Percentiles rank a stretch among this genome's conserved stretches.
These are phyloP conservation scores for Canavalia ensiformis DNA, from an alignment of 306 rosid genomes.

Conservation along the genomic window DNA sequence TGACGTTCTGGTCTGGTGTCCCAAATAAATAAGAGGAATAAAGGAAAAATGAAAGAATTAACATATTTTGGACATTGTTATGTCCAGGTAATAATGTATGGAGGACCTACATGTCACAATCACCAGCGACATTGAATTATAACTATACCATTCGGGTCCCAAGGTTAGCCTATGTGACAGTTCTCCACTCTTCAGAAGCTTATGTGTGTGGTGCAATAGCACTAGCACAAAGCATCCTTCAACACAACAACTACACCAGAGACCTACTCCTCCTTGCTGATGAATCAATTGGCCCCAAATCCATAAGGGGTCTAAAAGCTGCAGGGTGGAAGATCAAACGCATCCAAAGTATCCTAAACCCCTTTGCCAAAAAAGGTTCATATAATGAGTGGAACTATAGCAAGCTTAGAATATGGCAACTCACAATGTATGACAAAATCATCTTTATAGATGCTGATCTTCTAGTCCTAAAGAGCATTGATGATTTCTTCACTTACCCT, in stretches of 20 bases:
- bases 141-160: not conserved
- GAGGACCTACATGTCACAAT: conserved; percentile 41
- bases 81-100: conserved; percentile 56
- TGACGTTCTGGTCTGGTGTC: not conserved
- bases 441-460: conserved; percentile 76
- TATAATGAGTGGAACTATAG: conserved; percentile 87
- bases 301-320: conserved; percentile 53
- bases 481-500: conserved; percentile 56
- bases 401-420: conserved; percentile 75
- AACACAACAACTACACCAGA: conserved; percentile 48
- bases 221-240: conserved; percentile 71
- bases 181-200: conserved; percentile 80
- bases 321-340: conserved; percentile 70
- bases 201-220: conserved; percentile 84
- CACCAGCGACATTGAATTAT: not conserved
- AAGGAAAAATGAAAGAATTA: not conserved
- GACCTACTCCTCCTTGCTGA: conserved; percentile 78
- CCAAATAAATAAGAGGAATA: not conserved
- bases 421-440: conserved; percentile 59
- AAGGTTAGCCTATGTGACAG: conserved; percentile 67
- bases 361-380: conserved; percentile 58
- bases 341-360: conserved; percentile 63
- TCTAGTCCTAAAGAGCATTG: conserved; percentile 57
- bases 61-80: not conserved
- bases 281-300: conserved; percentile 54